Base-by-base conservation (phyloP, 2,329 filamentous ascomycete genomes). In the Cadophora malorum region DNA sequence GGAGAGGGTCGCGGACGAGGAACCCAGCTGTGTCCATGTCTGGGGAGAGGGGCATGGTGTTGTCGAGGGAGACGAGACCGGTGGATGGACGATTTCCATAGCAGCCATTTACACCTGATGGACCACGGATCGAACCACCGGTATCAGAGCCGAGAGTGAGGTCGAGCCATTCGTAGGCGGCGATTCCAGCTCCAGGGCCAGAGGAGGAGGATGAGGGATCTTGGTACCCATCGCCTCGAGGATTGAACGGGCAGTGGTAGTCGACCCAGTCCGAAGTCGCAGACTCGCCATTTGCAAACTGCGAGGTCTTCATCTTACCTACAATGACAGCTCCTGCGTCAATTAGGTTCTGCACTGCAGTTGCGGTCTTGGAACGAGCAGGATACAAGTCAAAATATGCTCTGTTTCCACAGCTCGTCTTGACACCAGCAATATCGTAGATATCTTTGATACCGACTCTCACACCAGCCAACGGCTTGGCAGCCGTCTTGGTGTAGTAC, bases 381-480 rank as follows among this genome's bases (percentile, higher is more conserved):
- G 80, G 79, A 64, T 88, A 85, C 2, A 90, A 76, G 41, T 83
- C 78, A 25, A 83, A 83, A 81, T 85, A 91, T 1, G 87, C 84
- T 38, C 85, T 80, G 65, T 87, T 90, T 0, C 88, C 89, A 38
- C 85, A 80, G 0, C 82, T 82, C 0, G 86, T 89, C 14, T 81
- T 81, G 0, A 89, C 76, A 1, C 89, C 89, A 25, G 83, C 81
- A 49, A 90, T 77, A 69, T 88, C 81, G 72, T 83, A 88, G 58
- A 89, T 86, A 71, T 91, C 89, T 75, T 91, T 91, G 65, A 90
- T 81, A 0, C 83, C 88, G 0, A 90, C 76, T 21, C 88, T 82
- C 3, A 89, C 83, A 21, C 89, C 88, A 5, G 86, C 84, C 0
- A 91, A 79, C 0, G 87, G 88, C 73, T 86, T 83, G n/a, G 82